Base-by-base conservation (phyloP, 352 stramenopile species). In the Phytophthora syringae region DNA sequence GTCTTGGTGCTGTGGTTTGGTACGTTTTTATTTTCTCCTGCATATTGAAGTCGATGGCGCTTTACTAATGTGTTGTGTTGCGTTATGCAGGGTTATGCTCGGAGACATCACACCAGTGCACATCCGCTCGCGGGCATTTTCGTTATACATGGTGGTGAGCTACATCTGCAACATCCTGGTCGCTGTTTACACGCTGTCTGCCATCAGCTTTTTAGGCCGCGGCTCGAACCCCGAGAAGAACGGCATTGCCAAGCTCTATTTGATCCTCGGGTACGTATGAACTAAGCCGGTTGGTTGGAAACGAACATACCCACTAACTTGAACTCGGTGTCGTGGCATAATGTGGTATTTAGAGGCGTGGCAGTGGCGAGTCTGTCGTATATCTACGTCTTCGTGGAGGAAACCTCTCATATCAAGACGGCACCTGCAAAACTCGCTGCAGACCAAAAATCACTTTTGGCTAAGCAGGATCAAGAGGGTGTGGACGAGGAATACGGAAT, bases 131-230 rank as follows among this genome's bases (percentile, higher is more conserved):
- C 88, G 81, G 28, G 90, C 88, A 24, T 94, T 97, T 32, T 75
- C 83, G 27, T 70, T 97, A 28, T 97, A 94, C 63, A 95, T 96
- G 81, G 78, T 76, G 11, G 70, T 83, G 27, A 95, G 88, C 59
- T 97, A 95, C 67, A 69, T 92, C 9, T 92, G 86, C 67, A 97
- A 97, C 69, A 89, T 94, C 21, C 20, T 90, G 22, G 81, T 95
- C 34, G 84, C 88, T 16, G 77, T 88, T 20, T 90, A 80, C 65
- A 94, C 82, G 27, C 68, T 94, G 20, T 92, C 83, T 27, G 82
- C 87, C 10, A 97, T 97, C 69, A 82, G 64, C 37, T 86, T 79
- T 55, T 70, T 95, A 20, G 88, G 88, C 4, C 68, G 70, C 4
- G 86, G 87, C 20, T 52, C 54, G 1, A 83, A 85, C 60, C 78